phyloP scores from a whole-genome alignment of 371 early-diverging fungal species.

The Conidiobolus incongruus region DNA sequence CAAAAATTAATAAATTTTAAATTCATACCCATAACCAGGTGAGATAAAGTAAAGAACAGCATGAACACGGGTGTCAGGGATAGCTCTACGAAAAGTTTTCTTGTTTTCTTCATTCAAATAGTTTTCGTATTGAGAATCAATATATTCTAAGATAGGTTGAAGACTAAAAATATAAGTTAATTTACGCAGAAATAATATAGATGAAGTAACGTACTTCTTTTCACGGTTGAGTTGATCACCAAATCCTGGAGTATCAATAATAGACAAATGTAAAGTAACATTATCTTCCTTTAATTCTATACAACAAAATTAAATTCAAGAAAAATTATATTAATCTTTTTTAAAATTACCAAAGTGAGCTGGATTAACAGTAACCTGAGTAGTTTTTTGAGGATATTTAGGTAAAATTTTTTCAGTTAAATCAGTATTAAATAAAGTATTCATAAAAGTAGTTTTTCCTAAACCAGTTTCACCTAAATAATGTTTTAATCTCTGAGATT shows the following conservation, averaged over 20 bases:
- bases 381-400: slow-evolving; percentile 20
- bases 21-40: slow-evolving; percentile 64
- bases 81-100: slow-evolving; percentile 40
- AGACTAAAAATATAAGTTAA: slow-evolving; percentile 17
- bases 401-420: slow-evolving; percentile 35
- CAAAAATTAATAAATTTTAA: slow-evolving; percentile 12
- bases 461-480: slow-evolving; percentile 51
- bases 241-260: slow-evolving; percentile 92
- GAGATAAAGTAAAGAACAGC: slow-evolving; percentile 83
- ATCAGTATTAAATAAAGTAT: slow-evolving; percentile 58
- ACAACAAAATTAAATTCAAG: not conserved
- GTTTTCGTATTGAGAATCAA: slow-evolving; percentile 76
- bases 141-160: slow-evolving; percentile 59
- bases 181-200: not conserved
- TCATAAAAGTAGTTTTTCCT: slow-evolving; percentile 87
- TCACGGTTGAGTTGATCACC: slow-evolving; percentile 60
- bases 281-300: slow-evolving; percentile 90
- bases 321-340: not conserved
- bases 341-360: slow-evolving; percentile 27
- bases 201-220: slow-evolving; percentile 31
- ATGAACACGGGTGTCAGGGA: slow-evolving; percentile 78
- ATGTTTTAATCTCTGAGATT: not conserved
- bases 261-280: slow-evolving; percentile 59
- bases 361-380: slow-evolving; percentile 48
- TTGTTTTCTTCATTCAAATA: slow-evolving; percentile 81